Evolutionary conservation across 257 asterid species (phyloP).

Genomic region (Solanum clarkiae): DNA sequence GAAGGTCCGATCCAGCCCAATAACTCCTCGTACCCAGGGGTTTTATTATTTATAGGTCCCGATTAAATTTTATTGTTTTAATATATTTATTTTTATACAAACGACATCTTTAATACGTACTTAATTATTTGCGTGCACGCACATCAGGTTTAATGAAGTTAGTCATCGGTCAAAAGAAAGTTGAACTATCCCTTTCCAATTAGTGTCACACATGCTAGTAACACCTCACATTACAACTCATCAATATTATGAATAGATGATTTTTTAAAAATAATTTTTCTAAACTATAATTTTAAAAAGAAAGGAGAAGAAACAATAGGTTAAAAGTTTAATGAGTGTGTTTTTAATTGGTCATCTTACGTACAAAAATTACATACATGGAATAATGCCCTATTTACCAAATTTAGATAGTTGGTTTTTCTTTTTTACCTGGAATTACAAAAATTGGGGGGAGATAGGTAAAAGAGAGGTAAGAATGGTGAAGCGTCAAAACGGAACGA

Average conservation of each 20-base stretch:
- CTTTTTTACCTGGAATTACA: neutral
- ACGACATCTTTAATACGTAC: neutral
- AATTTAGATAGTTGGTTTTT: neutral
- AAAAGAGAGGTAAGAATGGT: neutral
- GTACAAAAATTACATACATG: constrained; percentile 28
- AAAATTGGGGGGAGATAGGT: neutral
- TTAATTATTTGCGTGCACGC: constrained; percentile 15
- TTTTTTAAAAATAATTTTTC: neutral
- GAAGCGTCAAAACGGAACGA: constrained; percentile 40
- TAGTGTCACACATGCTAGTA: neutral
- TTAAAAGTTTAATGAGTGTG: neutral
- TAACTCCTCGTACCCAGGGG: neutral
- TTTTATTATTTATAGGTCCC: neutral
- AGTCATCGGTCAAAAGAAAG: constrained; percentile 33
- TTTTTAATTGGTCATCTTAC: neutral
- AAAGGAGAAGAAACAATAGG: neutral
- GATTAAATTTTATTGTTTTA: too few species aligned
- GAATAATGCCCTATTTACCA: constrained; percentile 19
- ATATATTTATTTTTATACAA: too few species aligned
- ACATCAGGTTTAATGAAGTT: neutral
- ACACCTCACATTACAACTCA: neutral
- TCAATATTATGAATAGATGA: neutral
- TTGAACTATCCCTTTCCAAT: constrained; percentile 19
- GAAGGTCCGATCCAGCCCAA: neutral
- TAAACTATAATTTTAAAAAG: neutral